Evolutionary conservation across 2,329 filamentous ascomycete species (phyloP).

Genomic region (Scedosporium aurantiacum): DNA sequence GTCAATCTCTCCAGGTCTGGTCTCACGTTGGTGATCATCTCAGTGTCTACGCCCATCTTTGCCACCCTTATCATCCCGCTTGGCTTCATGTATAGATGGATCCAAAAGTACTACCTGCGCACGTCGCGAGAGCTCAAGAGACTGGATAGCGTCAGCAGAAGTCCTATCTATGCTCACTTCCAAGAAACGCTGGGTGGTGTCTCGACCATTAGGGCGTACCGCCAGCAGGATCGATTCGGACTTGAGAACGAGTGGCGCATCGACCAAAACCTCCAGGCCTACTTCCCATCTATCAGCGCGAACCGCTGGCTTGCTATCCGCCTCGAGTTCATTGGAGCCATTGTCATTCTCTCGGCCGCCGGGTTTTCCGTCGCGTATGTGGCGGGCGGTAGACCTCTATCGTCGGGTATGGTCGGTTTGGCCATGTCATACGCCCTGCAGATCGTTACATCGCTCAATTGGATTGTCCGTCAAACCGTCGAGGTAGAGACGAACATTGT

Average conservation of each 20-base stretch:
- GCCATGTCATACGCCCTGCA: slow-evolving; percentile 95
- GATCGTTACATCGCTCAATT: slow-evolving; percentile 95
- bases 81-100: slow-evolving; percentile 72
- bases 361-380: slow-evolving; percentile 75
- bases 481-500: slow-evolving; percentile 99
- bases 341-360: slow-evolving; percentile 84
- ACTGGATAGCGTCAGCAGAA: slow-evolving; percentile 87
- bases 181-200: slow-evolving; percentile 93
- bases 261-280: slow-evolving; percentile 86
- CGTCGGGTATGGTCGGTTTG: slow-evolving; percentile 72
- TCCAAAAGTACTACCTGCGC: slow-evolving; percentile 92
- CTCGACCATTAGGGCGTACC: slow-evolving; percentile 89
- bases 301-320: slow-evolving; percentile 91
- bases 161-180: slow-evolving; percentile 96
- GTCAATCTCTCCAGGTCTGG: slow-evolving; percentile 61
- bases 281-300: slow-evolving; percentile 90
- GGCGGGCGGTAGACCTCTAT: slow-evolving; percentile 50
- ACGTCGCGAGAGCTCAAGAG: slow-evolving; percentile 95
- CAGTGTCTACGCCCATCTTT: slow-evolving; percentile 70
- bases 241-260: slow-evolving; percentile 96
- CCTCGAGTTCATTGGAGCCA: slow-evolving; percentile 86
- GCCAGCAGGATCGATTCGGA: slow-evolving; percentile 77
- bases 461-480: slow-evolving; percentile 96
- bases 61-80: slow-evolving; percentile 72
- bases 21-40: slow-evolving; percentile 83